Base-by-base conservation (phyloP, 2,329 filamentous ascomycete species). In the Beauveria australis region DNA sequence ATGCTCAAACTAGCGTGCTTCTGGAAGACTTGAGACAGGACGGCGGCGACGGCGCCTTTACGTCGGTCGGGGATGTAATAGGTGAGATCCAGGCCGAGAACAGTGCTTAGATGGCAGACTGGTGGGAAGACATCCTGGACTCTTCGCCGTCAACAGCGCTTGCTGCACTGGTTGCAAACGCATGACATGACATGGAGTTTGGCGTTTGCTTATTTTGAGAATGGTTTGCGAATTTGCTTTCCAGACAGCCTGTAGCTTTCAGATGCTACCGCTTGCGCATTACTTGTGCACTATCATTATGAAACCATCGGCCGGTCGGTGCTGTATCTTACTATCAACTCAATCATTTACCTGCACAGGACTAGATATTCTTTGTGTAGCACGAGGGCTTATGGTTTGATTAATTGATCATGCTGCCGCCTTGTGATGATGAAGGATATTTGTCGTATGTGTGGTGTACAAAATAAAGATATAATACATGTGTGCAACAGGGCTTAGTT, bases 1-100 rank as follows among this genome's bases (percentile, higher is more conserved):
- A 89, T 69, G 89, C 92, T 63, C 92, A 97, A 75, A 95, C 92
- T 1, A 89, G 87, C 64, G 89, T 91, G 1, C 78, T 97, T 16
- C 81, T 97, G n/a, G 88, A 92, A 62, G 89, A 93, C 60, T 79
- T 96, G 16, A 84, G 89, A 52, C 84, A 89, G 68, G 87, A 90
- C 46, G 92, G 92, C 61, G 89, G 91, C 37, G 81, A 89, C 12
- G 92, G 89, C 43, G 88, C 91, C 33, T 92, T 97, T 72, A 82
- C 97, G 67, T 93, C 80, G 18, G 71, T 85, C 24, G 75, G 80
- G 64, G 76, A 78, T 47, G 69, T 83, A 60, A 70, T 83, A 56
- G 75, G 79, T 53, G 18, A 74, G 72, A 61, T 69, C 70, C 3
- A 68, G 73, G 44, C 68, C 73, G 48, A 67, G 72, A 55, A 77